These are phyloP conservation scores for Leishmania gerbilli DNA, from an alignment of 208 protist species.

Conservation along the genomic window DNA sequence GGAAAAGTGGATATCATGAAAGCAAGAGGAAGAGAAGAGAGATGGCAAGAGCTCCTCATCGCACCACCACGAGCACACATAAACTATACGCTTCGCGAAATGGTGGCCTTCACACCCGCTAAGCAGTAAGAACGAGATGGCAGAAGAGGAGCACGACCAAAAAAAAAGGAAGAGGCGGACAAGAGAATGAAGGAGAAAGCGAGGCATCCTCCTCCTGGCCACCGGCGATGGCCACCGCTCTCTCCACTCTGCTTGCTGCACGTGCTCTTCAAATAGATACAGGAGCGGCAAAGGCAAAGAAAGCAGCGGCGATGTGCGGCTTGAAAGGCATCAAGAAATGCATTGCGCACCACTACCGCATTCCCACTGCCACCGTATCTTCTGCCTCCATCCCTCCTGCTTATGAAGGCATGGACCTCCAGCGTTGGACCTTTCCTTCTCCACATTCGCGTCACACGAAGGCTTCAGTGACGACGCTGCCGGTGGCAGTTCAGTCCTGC, in stretches of 20 bases:
- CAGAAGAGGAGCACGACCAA: not conserved
- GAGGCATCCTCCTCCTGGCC: not conserved
- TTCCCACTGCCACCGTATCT: not conserved
- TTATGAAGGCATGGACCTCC: not conserved
- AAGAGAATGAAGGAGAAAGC: not conserved
- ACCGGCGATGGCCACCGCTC: not conserved
- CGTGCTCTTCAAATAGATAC: not conserved
- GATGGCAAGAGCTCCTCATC: not conserved
- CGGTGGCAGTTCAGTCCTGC: constrained; percentile 36
- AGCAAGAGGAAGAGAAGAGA: not conserved
- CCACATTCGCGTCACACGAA: not conserved
- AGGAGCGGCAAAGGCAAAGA: not conserved
- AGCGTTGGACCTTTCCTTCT: not conserved
- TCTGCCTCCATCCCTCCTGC: not conserved
- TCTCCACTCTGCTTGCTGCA: not conserved
- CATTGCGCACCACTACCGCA: not conserved
- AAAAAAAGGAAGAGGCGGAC: not conserved
- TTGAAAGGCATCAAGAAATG: not conserved
- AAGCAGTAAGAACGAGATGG: not conserved
- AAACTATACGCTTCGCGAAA: not conserved
- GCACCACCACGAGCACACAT: not conserved
- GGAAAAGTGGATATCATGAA: not conserved
- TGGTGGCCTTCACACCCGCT: not conserved
- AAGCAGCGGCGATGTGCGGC: not conserved
- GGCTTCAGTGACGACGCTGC: constrained; percentile 16